These are phyloP conservation scores for Axilococcus clingmanii DNA, from an alignment of 139 green algal genomes.

Conservation along the genomic window DNA sequence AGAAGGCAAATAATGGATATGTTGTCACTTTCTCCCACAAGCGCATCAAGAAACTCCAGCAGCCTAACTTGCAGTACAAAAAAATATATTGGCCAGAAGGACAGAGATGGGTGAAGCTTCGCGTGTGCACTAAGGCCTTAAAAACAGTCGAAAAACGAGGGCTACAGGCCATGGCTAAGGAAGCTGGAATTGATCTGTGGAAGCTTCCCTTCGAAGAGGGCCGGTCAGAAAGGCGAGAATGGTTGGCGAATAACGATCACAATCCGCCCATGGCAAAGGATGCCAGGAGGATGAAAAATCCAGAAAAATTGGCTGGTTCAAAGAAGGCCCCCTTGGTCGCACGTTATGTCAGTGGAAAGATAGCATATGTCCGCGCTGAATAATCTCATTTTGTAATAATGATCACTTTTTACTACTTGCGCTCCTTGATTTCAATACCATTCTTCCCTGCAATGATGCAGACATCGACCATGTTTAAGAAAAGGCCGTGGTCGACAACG, in stretches of 20 bases:
- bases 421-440: constrained; percentile 75
- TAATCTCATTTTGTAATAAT: not conserved
- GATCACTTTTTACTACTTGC: too few relatives aligned
- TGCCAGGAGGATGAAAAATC: constrained; percentile 77
- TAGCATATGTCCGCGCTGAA: constrained; percentile 21
- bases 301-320: constrained; percentile 71
- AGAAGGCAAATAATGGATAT: constrained; percentile 96
- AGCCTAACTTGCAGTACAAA: constrained; percentile 84
- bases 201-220: constrained; percentile 71
- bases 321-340: constrained; percentile 49
- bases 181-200: constrained; percentile 80
- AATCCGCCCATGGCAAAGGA: constrained; percentile 33
- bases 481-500: constrained; percentile 98
- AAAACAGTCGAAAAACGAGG: constrained; percentile 84
- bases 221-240: constrained; percentile 42
- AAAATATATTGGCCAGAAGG: constrained; percentile 52
- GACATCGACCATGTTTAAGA: constrained; percentile 91
- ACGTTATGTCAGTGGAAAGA: constrained; percentile 32
- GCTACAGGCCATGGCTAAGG: constrained; percentile 78
- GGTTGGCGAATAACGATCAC: constrained; percentile 20
- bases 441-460: constrained; percentile 87
- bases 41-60: constrained; percentile 91
- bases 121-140: constrained; percentile 62
- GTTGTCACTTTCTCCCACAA: constrained; percentile 95
- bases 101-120: constrained; percentile 65